Evolutionary conservation across 2,329 filamentous ascomycete species (phyloP), one percentile per base, ranked within the genome.

Genomic region (Ambrosiella xylebori): DNA sequence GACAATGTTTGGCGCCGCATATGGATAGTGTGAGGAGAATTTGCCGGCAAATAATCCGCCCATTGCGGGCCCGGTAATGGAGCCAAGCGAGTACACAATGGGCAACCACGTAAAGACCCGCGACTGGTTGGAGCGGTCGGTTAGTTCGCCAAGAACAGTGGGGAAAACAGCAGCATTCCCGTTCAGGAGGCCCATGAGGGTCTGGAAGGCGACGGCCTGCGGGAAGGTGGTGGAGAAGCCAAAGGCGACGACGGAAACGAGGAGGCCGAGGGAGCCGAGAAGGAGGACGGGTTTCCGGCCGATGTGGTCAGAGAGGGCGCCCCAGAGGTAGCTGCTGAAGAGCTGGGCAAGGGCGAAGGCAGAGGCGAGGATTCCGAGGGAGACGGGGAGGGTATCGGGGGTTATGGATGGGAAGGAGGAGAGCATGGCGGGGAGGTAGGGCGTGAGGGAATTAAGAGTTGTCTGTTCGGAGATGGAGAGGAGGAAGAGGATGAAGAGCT

Each of bases 381-480:
- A 97, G 47, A 97, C 68, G 0, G 91, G 93, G 38, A 85, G 84
- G 64, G 89, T 74, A 5, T 74, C 76, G 1, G 77, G 71, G 17
- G 85, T 78, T 17, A 96, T 84, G 61, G 87, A 87, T 1, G 88
- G 86, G 67, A 97, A 97, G 0, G 81, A 82, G 19, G 81, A 80
- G 1, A 90, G 84, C 91, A 98, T 97, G 64, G 89, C 81, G 0
- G 93, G 93, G 1, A 98, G 79, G 69, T 98, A 98, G 0, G 93
- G 93, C 9, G 85, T 86, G 65, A 98, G 96, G 19, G 89, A 95
- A 70, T 98, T 98, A 66, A 98, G 78, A 0, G 93, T 93, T 0
- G 91, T 97, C 74, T 98, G 93, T 68, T 98, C 93, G 57, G 87
- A 86, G 19, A 98, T 76, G 6, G 90, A 90, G 61, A 98, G 86